Evolutionary conservation across 139 green algal genomes (phyloP), one percentile per base, ranked within the genome.

Genomic region (Bryopsis sp.): DNA sequence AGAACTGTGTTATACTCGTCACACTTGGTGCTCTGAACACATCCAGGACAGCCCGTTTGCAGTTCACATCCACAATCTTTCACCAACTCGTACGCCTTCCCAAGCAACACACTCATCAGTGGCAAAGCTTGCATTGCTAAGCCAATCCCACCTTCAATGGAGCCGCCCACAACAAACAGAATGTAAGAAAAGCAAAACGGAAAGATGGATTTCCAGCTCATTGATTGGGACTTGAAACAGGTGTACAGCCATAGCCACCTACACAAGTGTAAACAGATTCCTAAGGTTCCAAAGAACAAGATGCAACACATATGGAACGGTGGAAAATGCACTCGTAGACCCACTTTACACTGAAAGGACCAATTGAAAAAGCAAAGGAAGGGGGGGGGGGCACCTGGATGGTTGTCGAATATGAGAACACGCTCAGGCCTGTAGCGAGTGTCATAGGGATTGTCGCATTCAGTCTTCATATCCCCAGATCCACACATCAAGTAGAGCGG

Each of bases 361-460:
- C 4, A 2, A 2, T 72, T 11, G 1, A 2, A 39, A 29, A 24
- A 46, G 39, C 19, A 3, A 36, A 47, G 2, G 3, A 36, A 68
- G 31, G 2, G 6, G 46, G 39, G 7, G 32, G 5, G 24, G n/a
- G n/a, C n/a, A 37, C 85, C 91, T 1, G 82, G 82, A 47, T 97
- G 86, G 38, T 83, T 88, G 80, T 98, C 93, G 71, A 86, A 98
- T 47, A 98, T 36, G 38, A 98, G 84, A 37, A 98, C 54, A 8
- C 93, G 80, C 72, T 95, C 87, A 15, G 91, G 88, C 38, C 81
- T 78, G 78, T 86, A 97, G 7, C 91, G 82, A 2, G 79, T 81
- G 67, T 85, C 77, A 61, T 86, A 82, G 34, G 62, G 58, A 33
- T 76, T 62, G 36, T 69, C 80, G 64, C 80, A 86, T 72, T 86